These are phyloP conservation scores for Globisporangium solare DNA, from an alignment of 352 stramenopile species.

Conservation along the genomic window DNA sequence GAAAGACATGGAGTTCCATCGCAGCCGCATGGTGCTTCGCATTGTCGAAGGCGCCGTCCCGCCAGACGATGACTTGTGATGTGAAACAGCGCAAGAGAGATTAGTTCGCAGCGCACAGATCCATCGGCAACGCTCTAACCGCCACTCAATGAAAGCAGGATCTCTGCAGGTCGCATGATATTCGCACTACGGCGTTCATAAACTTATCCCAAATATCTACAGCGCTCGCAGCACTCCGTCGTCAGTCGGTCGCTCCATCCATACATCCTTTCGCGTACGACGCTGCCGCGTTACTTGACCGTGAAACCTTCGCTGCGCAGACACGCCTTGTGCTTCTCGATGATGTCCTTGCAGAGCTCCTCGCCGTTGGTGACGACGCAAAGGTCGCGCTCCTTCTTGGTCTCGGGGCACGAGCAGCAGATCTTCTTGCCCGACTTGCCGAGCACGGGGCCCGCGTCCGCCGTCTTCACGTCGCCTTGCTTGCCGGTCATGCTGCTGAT, in stretches of 20 bases:
- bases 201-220: not conserved
- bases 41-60: slow-evolving; percentile 60
- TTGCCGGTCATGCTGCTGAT: slow-evolving; percentile 42
- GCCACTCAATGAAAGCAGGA: no score
- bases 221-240: not conserved
- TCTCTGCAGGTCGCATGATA: no score
- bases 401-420: slow-evolving; percentile 97
- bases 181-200: not conserved
- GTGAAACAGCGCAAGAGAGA: not conserved
- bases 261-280: not conserved
- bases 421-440: slow-evolving; percentile 98
- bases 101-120: not conserved
- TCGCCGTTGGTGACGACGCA: slow-evolving; percentile 91
- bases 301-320: slow-evolving; percentile 95
- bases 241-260: not conserved
- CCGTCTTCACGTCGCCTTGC: slow-evolving; percentile 20
- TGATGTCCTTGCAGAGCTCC: slow-evolving; percentile 92
- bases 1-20: slow-evolving; percentile 82
- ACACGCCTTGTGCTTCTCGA: slow-evolving; percentile 97
- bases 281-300: slow-evolving; percentile 67
- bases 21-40: slow-evolving; percentile 78
- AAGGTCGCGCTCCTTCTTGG: slow-evolving; percentile 91
- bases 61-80: slow-evolving; percentile 59
- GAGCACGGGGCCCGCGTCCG: slow-evolving; percentile 39
- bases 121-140: no score